Conservation (phyloP, 1,284 basidiomycete species). For the Fomitiporia mediterranea region DNA sequence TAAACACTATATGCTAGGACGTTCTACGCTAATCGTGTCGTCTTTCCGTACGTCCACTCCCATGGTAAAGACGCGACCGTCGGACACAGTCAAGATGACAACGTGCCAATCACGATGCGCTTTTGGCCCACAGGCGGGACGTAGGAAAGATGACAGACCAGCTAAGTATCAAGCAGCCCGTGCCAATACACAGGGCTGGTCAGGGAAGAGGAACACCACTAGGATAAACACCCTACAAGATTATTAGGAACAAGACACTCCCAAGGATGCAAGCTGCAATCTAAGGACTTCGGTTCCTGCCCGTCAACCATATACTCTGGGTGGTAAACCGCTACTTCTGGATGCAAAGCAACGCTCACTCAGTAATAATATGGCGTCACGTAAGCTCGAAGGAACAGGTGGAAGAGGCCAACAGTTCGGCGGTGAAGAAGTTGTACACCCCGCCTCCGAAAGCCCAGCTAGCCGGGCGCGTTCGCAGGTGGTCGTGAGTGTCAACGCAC, state of each 20-base stretch:
- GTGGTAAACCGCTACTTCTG: neutral
- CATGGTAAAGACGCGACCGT: conserved; percentile 9
- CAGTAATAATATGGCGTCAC: too few species aligned
- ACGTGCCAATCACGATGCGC: neutral
- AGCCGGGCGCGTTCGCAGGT: neutral
- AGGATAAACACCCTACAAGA: neutral
- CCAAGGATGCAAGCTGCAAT: neutral
- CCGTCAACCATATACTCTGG: neutral
- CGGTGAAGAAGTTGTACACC: conserved; percentile 1
- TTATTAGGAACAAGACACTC: neutral
- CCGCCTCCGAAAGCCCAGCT: neutral
- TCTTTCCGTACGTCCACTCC: conserved; percentile 16
- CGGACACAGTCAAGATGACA: neutral
- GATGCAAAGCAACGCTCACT: too few species aligned
- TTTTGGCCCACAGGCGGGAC: conserved; percentile 3
- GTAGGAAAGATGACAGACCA: neutral
- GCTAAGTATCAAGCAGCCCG: neutral
- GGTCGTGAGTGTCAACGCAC: neutral
- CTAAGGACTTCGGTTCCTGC: neutral
- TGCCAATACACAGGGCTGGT: too few species aligned
- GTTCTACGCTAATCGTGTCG: neutral
- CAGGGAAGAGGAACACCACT: neutral
- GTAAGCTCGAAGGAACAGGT: neutral
- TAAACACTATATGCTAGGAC: neutral
- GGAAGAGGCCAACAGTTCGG: neutral